Evolutionary conservation across 1,139 yeast genomes (phyloP).

Genomic region (Kurtzmaniella quercitrusa): DNA sequence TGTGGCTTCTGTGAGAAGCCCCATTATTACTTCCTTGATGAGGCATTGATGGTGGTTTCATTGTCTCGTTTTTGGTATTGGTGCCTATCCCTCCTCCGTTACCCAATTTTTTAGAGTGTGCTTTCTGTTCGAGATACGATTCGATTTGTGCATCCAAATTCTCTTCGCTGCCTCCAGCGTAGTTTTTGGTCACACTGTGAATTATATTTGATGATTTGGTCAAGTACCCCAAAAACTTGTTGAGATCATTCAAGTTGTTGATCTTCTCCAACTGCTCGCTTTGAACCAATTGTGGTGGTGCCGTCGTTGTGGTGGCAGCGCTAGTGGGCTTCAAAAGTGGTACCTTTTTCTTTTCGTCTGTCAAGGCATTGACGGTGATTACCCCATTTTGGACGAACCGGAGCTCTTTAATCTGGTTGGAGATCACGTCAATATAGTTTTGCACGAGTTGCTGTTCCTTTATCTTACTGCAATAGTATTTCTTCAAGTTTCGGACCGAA

Average conservation of each 20-base stretch:
- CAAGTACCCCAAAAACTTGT: slow-evolving; percentile 38
- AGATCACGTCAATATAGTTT: slow-evolving; percentile 41
- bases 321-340: slow-evolving; percentile 2
- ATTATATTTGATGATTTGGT: slow-evolving; percentile 37
- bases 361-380: slow-evolving; percentile 42
- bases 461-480: slow-evolving; percentile 33
- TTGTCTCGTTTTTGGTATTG: background rate
- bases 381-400: slow-evolving; percentile 45
- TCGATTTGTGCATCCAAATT: slow-evolving; percentile 32
- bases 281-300: slow-evolving; percentile 9
- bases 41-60: background rate
- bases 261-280: slow-evolving; percentile 39
- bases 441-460: slow-evolving; percentile 44
- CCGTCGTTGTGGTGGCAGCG: slow-evolving; percentile 5
- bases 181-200: slow-evolving; percentile 37
- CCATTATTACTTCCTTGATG: background rate
- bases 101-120: slow-evolving; percentile 3
- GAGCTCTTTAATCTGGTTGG: slow-evolving; percentile 43
- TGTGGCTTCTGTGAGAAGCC: background rate
- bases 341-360: slow-evolving; percentile 9
- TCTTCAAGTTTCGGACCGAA: slow-evolving; percentile 21
- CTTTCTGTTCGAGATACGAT: slow-evolving; percentile 23
- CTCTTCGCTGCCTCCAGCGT: slow-evolving; percentile 5
- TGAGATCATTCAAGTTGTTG: slow-evolving; percentile 39
- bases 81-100: slow-evolving; percentile 4